Evolutionary conservation across 176 grass and related monocot genomes (phyloP).

Genomic region (Aegilops tauschii): DNA sequence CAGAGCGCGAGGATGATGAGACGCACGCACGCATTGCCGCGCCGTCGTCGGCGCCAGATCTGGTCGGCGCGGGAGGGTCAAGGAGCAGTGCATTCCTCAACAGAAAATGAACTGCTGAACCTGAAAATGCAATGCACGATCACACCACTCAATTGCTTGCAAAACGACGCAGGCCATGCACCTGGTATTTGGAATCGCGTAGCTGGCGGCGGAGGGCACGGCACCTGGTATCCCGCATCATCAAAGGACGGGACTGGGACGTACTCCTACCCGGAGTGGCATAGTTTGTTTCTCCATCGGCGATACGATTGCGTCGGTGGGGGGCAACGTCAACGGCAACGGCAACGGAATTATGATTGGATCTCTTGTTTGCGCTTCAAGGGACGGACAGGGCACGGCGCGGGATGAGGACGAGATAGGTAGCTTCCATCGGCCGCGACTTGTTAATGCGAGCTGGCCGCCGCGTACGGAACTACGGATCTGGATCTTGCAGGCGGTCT

Average conservation of each 20-base stretch:
- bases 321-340: neutral
- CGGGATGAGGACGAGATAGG: neutral
- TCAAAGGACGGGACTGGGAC: too few species aligned
- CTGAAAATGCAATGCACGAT: neutral
- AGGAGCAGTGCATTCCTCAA: neutral
- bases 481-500: neutral
- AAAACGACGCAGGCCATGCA: too few species aligned
- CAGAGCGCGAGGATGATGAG: neutral
- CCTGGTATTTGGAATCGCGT: neutral
- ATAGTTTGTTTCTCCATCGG: neutral
- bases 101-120: neutral
- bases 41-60: neutral
- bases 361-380: conserved; percentile 19
- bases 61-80: neutral
- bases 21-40: neutral
- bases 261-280: too few species aligned
- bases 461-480: neutral
- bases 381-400: neutral
- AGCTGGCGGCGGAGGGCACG: neutral
- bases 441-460: neutral
- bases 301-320: neutral
- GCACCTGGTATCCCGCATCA: neutral
- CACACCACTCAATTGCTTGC: too few species aligned
- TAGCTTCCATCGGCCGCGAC: neutral
- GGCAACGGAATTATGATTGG: neutral